A percentile compares a stretch with the other conserved stretches of the same genome.
Evolutionary conservation across 2,329 filamentous ascomycete genomes (phyloP).

Genomic region (Zymoseptoria crescenta): DNA sequence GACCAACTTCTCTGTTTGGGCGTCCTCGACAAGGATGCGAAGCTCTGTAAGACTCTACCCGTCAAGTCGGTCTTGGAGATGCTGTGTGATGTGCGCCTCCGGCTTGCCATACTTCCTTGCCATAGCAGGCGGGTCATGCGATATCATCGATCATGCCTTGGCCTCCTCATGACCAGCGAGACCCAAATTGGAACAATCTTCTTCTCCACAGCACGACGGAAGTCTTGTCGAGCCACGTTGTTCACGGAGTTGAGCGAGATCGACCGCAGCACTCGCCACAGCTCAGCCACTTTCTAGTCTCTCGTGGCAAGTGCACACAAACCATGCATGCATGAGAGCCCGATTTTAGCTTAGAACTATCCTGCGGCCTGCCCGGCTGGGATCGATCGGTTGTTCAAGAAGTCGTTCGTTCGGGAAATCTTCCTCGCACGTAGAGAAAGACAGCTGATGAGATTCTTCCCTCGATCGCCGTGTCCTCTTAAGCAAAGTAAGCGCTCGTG

Average conservation of each 20-base stretch:
- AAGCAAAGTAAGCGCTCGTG: constrained; percentile 14
- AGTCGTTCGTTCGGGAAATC: neutral
- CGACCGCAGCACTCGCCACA: neutral
- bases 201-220: neutral
- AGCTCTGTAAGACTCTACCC: neutral
- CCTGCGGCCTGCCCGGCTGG: neutral
- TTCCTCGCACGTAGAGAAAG: neutral
- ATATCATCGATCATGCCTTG: neutral
- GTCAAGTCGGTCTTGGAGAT: neutral
- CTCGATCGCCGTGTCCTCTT: neutral
- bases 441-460: neutral
- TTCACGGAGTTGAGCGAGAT: neutral
- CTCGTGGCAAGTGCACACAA: neutral
- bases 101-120: neutral
- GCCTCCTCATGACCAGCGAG: neutral
- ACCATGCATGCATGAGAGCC: neutral
- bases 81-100: neutral
- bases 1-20: neutral
- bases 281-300: neutral
- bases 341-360: neutral
- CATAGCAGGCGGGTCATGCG: neutral
- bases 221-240: neutral
- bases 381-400: neutral
- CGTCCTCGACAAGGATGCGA: neutral
- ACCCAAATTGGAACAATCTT: neutral